Evolutionary conservation across 2,329 filamentous ascomycete genomes (phyloP).

Genomic region (Xylaria sp.): DNA sequence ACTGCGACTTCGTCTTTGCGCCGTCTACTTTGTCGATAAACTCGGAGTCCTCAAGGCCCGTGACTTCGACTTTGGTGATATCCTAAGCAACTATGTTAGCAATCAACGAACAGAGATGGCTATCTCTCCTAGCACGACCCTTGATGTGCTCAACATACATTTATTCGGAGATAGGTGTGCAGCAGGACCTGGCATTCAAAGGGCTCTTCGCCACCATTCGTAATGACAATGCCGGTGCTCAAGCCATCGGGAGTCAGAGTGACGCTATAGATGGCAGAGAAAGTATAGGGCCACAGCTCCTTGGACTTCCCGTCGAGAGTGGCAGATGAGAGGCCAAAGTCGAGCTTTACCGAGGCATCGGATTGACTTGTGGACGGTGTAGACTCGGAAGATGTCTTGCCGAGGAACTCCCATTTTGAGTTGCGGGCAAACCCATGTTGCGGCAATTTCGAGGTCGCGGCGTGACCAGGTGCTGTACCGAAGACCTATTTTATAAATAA

Average conservation of each 20-base stretch:
- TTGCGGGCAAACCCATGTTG: constrained; percentile 96
- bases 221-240: constrained; percentile 84
- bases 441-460: constrained; percentile 80
- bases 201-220: constrained; percentile 82
- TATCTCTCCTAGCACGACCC: not conserved
- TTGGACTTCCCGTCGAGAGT: constrained; percentile 75
- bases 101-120: not conserved
- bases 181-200: constrained; percentile 94
- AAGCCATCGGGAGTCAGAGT: constrained; percentile 80
- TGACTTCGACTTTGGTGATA: constrained; percentile 76
- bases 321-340: constrained; percentile 86
- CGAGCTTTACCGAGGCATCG: constrained; percentile 84
- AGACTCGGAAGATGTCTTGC: constrained; percentile 80
- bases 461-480: constrained; percentile 79
- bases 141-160: constrained; percentile 63
- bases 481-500: constrained; percentile 71
- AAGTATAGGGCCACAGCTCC: constrained; percentile 84
- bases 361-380: constrained; percentile 64
- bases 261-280: constrained; percentile 92
- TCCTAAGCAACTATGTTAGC: constrained; percentile 64
- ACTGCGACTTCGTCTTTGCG: constrained; percentile 70
- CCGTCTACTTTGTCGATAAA: constrained; percentile 88
- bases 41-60: constrained; percentile 77
- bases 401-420: constrained; percentile 91
- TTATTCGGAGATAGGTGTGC: constrained; percentile 87